Evolutionary conservation across 2,329 filamentous ascomycete genomes (phyloP), one percentile per base, ranked within the genome.

Genomic region (Fusarium annulatum): DNA sequence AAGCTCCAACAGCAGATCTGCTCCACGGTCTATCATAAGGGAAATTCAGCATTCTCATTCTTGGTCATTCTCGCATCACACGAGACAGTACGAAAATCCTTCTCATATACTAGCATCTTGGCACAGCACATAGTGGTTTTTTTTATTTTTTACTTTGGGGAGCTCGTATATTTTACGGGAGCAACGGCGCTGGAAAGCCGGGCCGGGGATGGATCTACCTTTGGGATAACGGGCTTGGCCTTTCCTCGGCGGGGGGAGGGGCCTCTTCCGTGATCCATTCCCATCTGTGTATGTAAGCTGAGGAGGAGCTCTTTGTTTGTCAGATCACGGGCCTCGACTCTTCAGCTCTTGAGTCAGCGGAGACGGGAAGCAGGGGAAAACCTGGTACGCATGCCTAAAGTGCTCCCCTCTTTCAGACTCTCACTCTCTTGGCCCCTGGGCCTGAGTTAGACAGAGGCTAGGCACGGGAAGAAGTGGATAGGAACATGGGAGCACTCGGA

Each of bases 391-490:
- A 19, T 23, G n/a, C 30, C 23, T 39, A 49, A 69, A 55, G 43
- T 55, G 57, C 43, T 48, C 43, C 53, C 19, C 38, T 57, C 34
- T 53, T 26, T 28, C 51, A 51, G 28, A 26, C 34, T 28, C 51
- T 55, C 15, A 5, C 23, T 28, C 49, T 52, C 18, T 53, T 26
- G 46, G 36, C 67, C 61, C 61, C n/a, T 57, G 64, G 11, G 23
- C 33, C 48, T 19, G 48, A 41, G 23, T 68, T 26, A 57, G 51
- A 67, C 53, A 63, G 38, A 45, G 45, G 39, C 56, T 56, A 60
- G 58, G 63, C 59, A 69, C 61, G 71, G 73, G 69, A 74, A 69
- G 69, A 74, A 71, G 75, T 77, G 75, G 75, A 63, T 73, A 75
- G 70, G 49, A 55, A 45, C 51, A 46, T 48, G 52, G 34, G n/a